Evolutionary conservation across 2,329 filamentous ascomycete species (phyloP).

Genomic region (Rugonectria rugulosa): DNA sequence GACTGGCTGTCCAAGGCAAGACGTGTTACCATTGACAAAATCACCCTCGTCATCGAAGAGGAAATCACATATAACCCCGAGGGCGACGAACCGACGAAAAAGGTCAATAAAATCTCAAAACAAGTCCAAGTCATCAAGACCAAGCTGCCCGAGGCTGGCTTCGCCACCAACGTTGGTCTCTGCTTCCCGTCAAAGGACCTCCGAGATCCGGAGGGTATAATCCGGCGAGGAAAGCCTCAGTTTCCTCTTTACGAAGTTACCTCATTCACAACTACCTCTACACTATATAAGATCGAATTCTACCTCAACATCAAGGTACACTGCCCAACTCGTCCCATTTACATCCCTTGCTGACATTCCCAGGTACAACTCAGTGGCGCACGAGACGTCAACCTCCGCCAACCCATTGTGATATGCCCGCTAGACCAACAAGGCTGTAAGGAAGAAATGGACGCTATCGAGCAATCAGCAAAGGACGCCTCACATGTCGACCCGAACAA

Average conservation of each 20-base stretch:
- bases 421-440: constrained; percentile 95
- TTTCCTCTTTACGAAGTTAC: constrained; percentile 90
- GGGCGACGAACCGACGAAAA: constrained; percentile 91
- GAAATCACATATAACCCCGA: constrained; percentile 99
- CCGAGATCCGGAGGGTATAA: constrained; percentile 84
- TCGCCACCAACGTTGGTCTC: constrained; percentile 89
- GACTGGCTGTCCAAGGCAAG: constrained; percentile 92
- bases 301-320: constrained; percentile 91
- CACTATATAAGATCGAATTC: constrained; percentile 98
- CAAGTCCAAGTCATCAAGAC: constrained; percentile 82
- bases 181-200: constrained; percentile 91
- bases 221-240: constrained; percentile 82
- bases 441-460: constrained; percentile 98
- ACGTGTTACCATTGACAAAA: constrained; percentile 91
- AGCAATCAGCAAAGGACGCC: constrained; percentile 93
- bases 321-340: neutral
- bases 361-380: constrained; percentile 89
- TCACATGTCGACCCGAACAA: constrained; percentile 86
- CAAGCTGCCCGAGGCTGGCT: constrained; percentile 89
- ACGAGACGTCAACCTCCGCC: constrained; percentile 85
- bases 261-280: constrained; percentile 93
- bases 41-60: constrained; percentile 93
- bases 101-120: constrained; percentile 85
- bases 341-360: constrained; percentile 31
- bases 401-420: constrained; percentile 95